Evolutionary conservation across 768 basidiomycete species (phyloP).

Genomic region (Boletellus ananiceps): DNA sequence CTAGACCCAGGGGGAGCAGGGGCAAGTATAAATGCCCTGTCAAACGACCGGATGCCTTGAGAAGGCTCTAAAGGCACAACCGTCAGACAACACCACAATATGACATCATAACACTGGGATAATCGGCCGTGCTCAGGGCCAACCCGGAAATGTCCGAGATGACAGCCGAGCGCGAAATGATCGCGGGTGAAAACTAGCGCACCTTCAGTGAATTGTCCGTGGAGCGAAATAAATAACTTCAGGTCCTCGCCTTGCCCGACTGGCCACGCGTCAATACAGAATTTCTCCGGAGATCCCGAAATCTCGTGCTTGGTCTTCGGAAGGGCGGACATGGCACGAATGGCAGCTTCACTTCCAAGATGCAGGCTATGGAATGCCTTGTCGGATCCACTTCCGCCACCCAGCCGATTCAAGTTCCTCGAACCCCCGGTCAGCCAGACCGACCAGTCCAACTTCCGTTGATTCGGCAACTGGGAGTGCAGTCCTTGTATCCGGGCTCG

Average conservation of each 20-base stretch:
- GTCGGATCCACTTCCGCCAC: constrained; percentile 53
- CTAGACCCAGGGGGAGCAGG: constrained; percentile 77
- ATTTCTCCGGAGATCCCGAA: constrained; percentile 70
- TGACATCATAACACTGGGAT: constrained; percentile 11
- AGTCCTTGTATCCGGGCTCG: constrained; percentile 73
- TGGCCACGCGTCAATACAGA: constrained; percentile 84
- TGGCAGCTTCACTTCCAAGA: constrained; percentile 60
- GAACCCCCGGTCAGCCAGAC: constrained; percentile 64
- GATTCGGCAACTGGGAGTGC: constrained; percentile 71
- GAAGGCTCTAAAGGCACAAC: constrained; percentile 48
- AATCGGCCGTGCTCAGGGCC: not conserved
- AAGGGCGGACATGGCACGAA: constrained; percentile 56
- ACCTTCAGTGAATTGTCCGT: constrained; percentile 93
- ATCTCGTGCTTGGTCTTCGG: constrained; percentile 85
- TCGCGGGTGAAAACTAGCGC: constrained; percentile 28
- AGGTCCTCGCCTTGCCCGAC: constrained; percentile 54
- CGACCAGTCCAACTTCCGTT: constrained; percentile 76
- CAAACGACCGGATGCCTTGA: constrained; percentile 86
- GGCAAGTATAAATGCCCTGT: constrained; percentile 84
- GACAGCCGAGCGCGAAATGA: constrained; percentile 1
- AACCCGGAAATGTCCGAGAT: constrained; percentile 14
- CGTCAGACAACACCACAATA: constrained; percentile 15
- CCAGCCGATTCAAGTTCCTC: constrained; percentile 71
- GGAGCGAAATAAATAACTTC: constrained; percentile 67
- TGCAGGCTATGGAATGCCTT: constrained; percentile 65